Base-by-base conservation (phyloP, 202 grass and related monocot genomes). In the Elaeis oleifera region DNA sequence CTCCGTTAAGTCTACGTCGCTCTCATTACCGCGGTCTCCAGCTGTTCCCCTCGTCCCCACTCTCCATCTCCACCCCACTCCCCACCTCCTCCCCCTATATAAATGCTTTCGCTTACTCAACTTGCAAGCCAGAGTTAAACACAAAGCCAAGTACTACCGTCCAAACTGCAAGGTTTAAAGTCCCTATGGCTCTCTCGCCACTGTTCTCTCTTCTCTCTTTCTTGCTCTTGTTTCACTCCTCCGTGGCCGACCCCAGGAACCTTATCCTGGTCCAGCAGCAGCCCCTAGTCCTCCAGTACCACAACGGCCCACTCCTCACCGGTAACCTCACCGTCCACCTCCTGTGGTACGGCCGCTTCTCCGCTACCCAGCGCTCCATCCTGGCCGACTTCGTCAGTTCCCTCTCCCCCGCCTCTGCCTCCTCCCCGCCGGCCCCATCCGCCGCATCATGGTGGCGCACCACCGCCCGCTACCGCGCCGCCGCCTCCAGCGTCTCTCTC, bases 391-490 rank as follows among this genome's bases (percentile, higher is more conserved):
- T 97, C 74, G 60, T 97, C 23, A 69, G 72, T 1, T 97, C 92
- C 56, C 18, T 78, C 55, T 89, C 85, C 4, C n/a, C 71, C 16
- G 24, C 51, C 13, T 59, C 57, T 0, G 4, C 64, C 3, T 17
- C 1, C 14, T 27, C 28, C 2, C 83, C 80, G 20, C 57, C 14
- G 5, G 26, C n/a, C 17, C 65, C 65, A 18, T 79, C 87, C 22
- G 83, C 84, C n/a, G 79, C 79, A 28, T 81, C 84, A 48, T 97
- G 92, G 92, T 97, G 92, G 88, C 26, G 63, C 54, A 84, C 82
- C 23, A 84, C 68, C 16, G 59, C 82, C 2, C 63, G 74, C 4
- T 92, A 92, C 82, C 64, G 83, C 72, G 74, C 77, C 57, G 92
- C 84, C 0, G 71, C 77, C 57, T 21, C 72, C 53, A 64, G 60